Conservation (phyloP, 192 early-diverging fungal species). For the Linnemannia elongata region DNA sequence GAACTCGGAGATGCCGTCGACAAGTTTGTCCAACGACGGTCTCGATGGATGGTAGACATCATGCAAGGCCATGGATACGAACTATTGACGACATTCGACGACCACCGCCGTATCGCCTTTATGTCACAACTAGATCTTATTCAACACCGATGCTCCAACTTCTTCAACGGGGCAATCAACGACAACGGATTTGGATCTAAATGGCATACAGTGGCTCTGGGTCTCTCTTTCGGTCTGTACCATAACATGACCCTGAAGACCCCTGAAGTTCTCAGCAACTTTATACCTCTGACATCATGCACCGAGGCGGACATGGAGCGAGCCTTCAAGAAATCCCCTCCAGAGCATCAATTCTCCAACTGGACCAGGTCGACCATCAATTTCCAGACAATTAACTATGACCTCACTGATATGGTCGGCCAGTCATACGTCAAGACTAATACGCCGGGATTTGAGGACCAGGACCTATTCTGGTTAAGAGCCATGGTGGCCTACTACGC, state of each 20-base stretch:
- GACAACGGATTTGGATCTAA: constrained; percentile 9
- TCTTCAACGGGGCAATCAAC: constrained; percentile 21
- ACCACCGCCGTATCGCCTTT: constrained; percentile 16
- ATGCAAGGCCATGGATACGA: constrained; percentile 26
- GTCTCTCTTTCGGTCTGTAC: constrained; percentile 18
- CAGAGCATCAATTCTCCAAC: neutral
- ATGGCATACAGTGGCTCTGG: constrained; percentile 29
- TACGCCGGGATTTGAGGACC: constrained; percentile 4
- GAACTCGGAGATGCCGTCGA: constrained; percentile 18
- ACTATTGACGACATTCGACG: constrained; percentile 12
- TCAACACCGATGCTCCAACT: constrained; percentile 29
- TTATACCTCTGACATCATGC: constrained; percentile 28
- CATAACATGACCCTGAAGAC: constrained; percentile 42
- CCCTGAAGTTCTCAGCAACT: neutral
- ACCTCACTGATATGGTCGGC: neutral
- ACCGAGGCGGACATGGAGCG: constrained; percentile 15
- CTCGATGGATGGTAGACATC: constrained; percentile 35
- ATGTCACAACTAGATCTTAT: constrained; percentile 27
- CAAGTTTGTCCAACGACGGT: constrained; percentile 34
- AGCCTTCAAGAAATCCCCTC: neutral
- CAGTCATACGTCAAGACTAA: neutral
- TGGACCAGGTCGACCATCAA: constrained; percentile 28
- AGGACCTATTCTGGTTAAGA: constrained; percentile 38
- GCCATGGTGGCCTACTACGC: constrained; percentile 36
- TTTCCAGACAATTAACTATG: neutral